Evolutionary conservation across 2,329 filamentous ascomycete species (phyloP).

Genomic region (Exserohilum turcica): DNA sequence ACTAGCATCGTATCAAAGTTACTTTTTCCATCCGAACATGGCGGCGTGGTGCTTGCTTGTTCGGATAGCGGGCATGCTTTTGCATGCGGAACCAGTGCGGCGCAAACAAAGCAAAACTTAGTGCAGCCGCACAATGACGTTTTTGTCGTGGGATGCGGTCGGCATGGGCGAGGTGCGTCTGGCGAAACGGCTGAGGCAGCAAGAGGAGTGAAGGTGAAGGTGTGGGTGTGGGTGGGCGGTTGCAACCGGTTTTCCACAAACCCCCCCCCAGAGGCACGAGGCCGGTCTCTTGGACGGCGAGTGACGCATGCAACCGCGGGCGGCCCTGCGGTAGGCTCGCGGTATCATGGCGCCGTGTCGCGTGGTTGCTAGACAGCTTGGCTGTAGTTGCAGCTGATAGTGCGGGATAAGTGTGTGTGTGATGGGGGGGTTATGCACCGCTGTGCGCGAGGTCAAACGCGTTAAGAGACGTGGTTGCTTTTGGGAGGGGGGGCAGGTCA

Average conservation of each 20-base stretch:
- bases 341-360: constrained; percentile 18
- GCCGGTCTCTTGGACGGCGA: not conserved
- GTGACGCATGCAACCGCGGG: constrained; percentile 12
- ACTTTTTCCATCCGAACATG: constrained; percentile 18
- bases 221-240: constrained; percentile 9
- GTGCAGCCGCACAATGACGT: constrained; percentile 8
- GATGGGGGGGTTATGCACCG: constrained; percentile 4
- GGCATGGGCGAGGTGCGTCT: not conserved
- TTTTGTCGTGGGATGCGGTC: not conserved
- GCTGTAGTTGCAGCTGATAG: constrained; percentile 15
- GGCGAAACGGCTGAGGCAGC: constrained; percentile 8
- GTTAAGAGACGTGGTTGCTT: constrained; percentile 7
- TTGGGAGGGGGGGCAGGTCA: constrained; percentile 6
- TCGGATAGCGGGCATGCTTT: constrained; percentile 5
- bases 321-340: constrained; percentile 6
- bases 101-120: constrained; percentile 7
- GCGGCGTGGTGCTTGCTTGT: not conserved
- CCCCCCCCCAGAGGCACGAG: constrained; percentile 17
- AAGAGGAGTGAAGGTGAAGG: too few relatives aligned
- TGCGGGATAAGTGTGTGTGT: constrained; percentile 4
- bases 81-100: not conserved
- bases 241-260: constrained; percentile 16
- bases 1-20: too few relatives aligned
- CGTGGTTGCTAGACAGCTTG: constrained; percentile 17
- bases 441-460: not conserved